A percentile compares a stretch with the other conserved stretches of the same genome.
These are phyloP conservation scores for Tetrahymena elliotti DNA, from an alignment of 73 alveolate species.

Conservation along the genomic window DNA sequence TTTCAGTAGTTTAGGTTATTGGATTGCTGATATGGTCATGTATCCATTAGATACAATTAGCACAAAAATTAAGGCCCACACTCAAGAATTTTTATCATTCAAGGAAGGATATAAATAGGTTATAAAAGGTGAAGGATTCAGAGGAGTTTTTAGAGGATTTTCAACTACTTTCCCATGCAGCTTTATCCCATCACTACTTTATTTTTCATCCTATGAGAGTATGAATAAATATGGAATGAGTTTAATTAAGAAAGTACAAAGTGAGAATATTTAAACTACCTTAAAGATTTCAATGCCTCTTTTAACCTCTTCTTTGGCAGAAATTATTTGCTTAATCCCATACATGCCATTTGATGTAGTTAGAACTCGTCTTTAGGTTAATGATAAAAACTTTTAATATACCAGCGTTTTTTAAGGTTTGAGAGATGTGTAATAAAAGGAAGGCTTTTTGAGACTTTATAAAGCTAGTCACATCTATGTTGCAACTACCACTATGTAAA, in stretches of 20 bases:
- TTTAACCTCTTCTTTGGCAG: slow-evolving; percentile 27
- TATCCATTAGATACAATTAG: slow-evolving; percentile 37
- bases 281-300: slow-evolving; percentile 20
- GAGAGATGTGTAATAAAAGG: slow-evolving; percentile 10
- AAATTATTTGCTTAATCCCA: slow-evolving; percentile 3
- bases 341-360: slow-evolving; percentile 31
- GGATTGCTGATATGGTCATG: slow-evolving; percentile 38
- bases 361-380: slow-evolving; percentile 37
- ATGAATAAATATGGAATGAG: slow-evolving; percentile 15
- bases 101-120: slow-evolving; percentile 30
- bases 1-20: slow-evolving; percentile 18
- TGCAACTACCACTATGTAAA: slow-evolving; percentile 6
- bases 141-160: slow-evolving; percentile 29
- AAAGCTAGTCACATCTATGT: slow-evolving; percentile 23
- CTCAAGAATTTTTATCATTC: slow-evolving; percentile 7
- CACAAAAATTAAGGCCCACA: slow-evolving; percentile 37
- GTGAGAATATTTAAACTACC: neutral
- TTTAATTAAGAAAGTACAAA: slow-evolving; percentile 1
- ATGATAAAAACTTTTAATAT: slow-evolving; percentile 28
- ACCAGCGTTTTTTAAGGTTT: slow-evolving; percentile 8
- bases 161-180: slow-evolving; percentile 32
- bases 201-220: slow-evolving; percentile 21
- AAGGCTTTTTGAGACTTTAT: slow-evolving; percentile 22
- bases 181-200: slow-evolving; percentile 17
- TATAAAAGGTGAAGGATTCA: slow-evolving; percentile 33